Evolutionary conservation across 139 green algal species (phyloP), one percentile per base, ranked within the genome.

Genomic region (Tetraselmis chui): DNA sequence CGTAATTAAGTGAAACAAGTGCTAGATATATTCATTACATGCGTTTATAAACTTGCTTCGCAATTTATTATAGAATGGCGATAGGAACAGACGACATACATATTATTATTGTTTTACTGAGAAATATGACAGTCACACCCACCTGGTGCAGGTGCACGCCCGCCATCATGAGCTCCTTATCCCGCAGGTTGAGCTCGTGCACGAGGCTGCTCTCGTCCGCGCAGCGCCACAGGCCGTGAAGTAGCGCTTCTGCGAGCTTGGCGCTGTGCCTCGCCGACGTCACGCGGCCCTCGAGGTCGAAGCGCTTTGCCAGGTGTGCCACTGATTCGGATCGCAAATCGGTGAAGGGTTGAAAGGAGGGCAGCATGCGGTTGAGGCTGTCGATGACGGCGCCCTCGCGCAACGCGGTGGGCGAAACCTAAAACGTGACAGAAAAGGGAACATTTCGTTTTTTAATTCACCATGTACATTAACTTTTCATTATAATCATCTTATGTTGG

Each of bases 301-400:
- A 89, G 32, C 77, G 77, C 11, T 31, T 22, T 1, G 85, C 85
- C 22, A 89, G 31, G 29, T 87, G 85, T 31, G 87, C 26, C 27
- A 89, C 59, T 1, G 83, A 88, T 1, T 29, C 79, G 1, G 83
- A 28, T 18, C 85, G 76, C 22, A 89, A 59, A 31, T 87, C 77
- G 1, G 83, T 59, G 0, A 79, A 81, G 1, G 80, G 85, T 11
- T 29, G 31, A 67, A 79, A 88, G 30, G 29, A 74, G 0, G 27
- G 58, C 28, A 79, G 74, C 0, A 31, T 83, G 1, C 31, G 30
- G 0, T 67, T n/a, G 24, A 88, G 78, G 26, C 59, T 82, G 83
- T 88, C 85, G 23, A 88, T 58, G 67, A 89, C 85, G 22, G 87
- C 83, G 25, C 85, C 85, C 59, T 89, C 85, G n/a, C 85, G 81